Evolutionary conservation across 176 grass and related monocot genomes (phyloP), one percentile per base, ranked within the genome.

Genomic region (sorghum (Sorghum bicolor)): DNA sequence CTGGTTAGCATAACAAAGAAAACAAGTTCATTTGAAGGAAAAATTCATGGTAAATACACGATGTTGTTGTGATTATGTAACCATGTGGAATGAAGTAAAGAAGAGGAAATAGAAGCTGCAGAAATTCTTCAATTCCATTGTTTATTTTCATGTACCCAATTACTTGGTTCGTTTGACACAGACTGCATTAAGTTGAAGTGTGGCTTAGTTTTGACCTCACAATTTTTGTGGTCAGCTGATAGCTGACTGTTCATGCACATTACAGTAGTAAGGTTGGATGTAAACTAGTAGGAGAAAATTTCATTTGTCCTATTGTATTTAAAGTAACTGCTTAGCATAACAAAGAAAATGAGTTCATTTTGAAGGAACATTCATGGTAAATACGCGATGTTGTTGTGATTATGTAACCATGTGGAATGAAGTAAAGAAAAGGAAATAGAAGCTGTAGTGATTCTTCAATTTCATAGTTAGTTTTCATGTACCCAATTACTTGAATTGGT

Each of bases 251-350:
- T 53, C 30, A 39, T 34, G 74, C 24, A 32, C 32, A n/a, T 16
- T 16, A 26, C 72, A 53, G 6, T 20, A 72, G 1, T 48, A 70
- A 24, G 1, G 6, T 25, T 63, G n/a, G n/a, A 14, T 16, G 55
- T 10, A 63, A 29, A 61, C 15, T 16, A 77, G 13, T 10, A 52
- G 16, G 15, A 53, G 19, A 22, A 1, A 53, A 22, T 53, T 20
- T 52, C 50, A 11, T 12, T 43, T 43, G 10, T 12, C 10, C 10
- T 43, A 12, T 43, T 43, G n/a, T n/a, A n/a, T n/a, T n/a, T n/a
- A n/a, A n/a, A 86, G 77, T 78, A 67, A 77, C 32, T 66, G 22
- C 8, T 53, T 70, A 80, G 52, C n/a, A 67, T 38, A 39, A 43
- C 12, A 53, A 63, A 76, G 43, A 16, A 63, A 57, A 71, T 10